phyloP scores from a whole-genome alignment of 2,329 filamentous ascomycete genomes.

The Colletotrichum falcatum region DNA sequence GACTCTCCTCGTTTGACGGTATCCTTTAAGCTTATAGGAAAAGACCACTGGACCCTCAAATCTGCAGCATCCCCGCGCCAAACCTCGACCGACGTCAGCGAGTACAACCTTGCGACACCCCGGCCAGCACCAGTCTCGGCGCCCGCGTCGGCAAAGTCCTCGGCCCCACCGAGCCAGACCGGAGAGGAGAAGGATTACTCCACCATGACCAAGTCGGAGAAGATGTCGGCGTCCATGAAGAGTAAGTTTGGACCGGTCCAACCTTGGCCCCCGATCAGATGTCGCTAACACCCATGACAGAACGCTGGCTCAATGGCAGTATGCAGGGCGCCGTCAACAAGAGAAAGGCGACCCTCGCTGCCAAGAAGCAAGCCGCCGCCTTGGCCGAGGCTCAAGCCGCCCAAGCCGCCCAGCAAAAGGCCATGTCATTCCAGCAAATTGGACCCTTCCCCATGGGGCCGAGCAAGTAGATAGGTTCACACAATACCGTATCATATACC shows the following conservation, averaged over 20 bases:
- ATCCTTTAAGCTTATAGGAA: slow-evolving; percentile 35
- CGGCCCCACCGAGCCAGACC: slow-evolving; percentile 39
- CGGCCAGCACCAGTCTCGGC: slow-evolving; percentile 34
- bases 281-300: slow-evolving; percentile 52
- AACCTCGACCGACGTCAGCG: slow-evolving; percentile 37
- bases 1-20: slow-evolving; percentile 22
- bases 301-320: slow-evolving; percentile 70
- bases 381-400: slow-evolving; percentile 18
- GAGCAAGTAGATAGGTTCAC: not conserved
- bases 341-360: slow-evolving; percentile 69
- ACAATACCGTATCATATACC: not conserved
- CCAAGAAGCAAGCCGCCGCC: slow-evolving; percentile 64
- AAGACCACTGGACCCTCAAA: slow-evolving; percentile 33
- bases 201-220: slow-evolving; percentile 73
- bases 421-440: slow-evolving; percentile 12
- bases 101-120: slow-evolving; percentile 29
- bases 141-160: slow-evolving; percentile 39
- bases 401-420: slow-evolving; percentile 22
- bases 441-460: slow-evolving; percentile 12
- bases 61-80: slow-evolving; percentile 21
- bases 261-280: not conserved
- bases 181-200: slow-evolving; percentile 67
- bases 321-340: slow-evolving; percentile 72
- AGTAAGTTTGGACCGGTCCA: slow-evolving; percentile 56
- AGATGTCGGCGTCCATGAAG: slow-evolving; percentile 75